These are phyloP conservation scores for Amniculicola lignicola DNA, from an alignment of 495 filamentous ascomycete species.

Conservation along the genomic window DNA sequence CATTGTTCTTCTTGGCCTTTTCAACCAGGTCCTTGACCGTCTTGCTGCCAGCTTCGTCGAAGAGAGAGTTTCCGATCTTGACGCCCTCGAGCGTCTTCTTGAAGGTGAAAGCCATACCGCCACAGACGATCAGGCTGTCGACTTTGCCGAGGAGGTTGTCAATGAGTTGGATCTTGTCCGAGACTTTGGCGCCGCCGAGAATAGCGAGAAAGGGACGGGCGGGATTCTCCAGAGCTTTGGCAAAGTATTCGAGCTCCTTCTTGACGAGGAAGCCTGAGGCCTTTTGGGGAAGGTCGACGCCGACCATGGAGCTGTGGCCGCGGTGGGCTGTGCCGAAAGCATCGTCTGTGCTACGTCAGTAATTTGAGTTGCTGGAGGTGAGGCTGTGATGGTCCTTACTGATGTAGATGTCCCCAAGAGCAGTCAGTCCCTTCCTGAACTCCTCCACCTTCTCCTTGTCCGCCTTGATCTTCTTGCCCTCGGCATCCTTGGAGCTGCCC, in stretches of 20 bases:
- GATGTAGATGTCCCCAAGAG: slow-evolving; percentile 93
- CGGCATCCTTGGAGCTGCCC: slow-evolving; percentile 83
- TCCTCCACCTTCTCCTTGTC: slow-evolving; percentile 86
- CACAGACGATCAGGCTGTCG: slow-evolving; percentile 92
- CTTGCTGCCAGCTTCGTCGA: slow-evolving; percentile 93
- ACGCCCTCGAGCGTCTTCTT: slow-evolving; percentile 94
- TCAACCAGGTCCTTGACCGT: slow-evolving; percentile 81
- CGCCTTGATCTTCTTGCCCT: slow-evolving; percentile 97
- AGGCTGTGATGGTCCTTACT: slow-evolving; percentile 57
- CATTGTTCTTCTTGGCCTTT: slow-evolving; percentile 94
- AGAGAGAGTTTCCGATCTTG: slow-evolving; percentile 86
- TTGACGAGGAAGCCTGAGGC: slow-evolving; percentile 98
- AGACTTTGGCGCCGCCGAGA: slow-evolving; percentile 95
- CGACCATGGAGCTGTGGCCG: slow-evolving; percentile 98
- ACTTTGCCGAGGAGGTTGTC: slow-evolving; percentile 98
- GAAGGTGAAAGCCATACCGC: slow-evolving; percentile 99
- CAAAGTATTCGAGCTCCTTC: slow-evolving; percentile 99
- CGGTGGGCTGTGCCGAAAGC: slow-evolving; percentile 98
- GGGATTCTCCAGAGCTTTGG: slow-evolving; percentile 89
- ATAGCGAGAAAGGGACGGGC: slow-evolving; percentile 97
- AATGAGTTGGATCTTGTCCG: slow-evolving; percentile 99
- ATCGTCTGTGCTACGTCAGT: slow-evolving; percentile 62
- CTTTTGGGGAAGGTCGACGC: slow-evolving; percentile 89
- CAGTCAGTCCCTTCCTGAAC: slow-evolving; percentile 93
- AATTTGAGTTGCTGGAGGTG: not conserved